phyloP scores from a whole-genome alignment of 331 rosid species.

The Rosa hybrid region DNA sequence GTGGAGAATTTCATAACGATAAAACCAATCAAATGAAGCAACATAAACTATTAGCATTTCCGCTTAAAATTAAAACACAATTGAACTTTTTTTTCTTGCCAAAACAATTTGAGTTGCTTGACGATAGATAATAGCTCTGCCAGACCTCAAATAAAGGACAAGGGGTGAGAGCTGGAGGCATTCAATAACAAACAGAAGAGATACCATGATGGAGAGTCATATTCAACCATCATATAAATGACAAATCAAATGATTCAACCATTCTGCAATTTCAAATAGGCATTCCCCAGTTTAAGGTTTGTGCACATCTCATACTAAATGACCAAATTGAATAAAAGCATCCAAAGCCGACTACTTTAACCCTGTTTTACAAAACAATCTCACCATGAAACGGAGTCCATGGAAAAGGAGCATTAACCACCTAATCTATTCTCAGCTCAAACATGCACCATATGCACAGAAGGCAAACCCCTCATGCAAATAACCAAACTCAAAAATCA shows the following conservation, averaged over 20 bases:
- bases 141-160: not conserved
- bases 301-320: not conserved
- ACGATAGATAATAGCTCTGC: not conserved
- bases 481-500: not conserved
- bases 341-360: not conserved
- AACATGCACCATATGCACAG: not conserved
- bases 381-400: not conserved
- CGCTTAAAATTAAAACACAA: not conserved
- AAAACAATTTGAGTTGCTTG: not conserved
- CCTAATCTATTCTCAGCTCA: not conserved
- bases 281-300: not conserved
- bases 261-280: not conserved
- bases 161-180: not conserved
- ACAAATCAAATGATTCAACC: not conserved
- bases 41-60: too few species aligned
- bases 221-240: not conserved
- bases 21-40: not conserved
- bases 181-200: not conserved
- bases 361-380: not conserved
- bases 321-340: not conserved
- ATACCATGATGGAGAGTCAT: not conserved
- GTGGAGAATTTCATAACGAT: not conserved
- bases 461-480: not conserved
- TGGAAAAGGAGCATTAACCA: not conserved
- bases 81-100: not conserved